phyloP scores from a whole-genome alignment of 352 stramenopile species.

The Globisporangium acanthophoron region DNA sequence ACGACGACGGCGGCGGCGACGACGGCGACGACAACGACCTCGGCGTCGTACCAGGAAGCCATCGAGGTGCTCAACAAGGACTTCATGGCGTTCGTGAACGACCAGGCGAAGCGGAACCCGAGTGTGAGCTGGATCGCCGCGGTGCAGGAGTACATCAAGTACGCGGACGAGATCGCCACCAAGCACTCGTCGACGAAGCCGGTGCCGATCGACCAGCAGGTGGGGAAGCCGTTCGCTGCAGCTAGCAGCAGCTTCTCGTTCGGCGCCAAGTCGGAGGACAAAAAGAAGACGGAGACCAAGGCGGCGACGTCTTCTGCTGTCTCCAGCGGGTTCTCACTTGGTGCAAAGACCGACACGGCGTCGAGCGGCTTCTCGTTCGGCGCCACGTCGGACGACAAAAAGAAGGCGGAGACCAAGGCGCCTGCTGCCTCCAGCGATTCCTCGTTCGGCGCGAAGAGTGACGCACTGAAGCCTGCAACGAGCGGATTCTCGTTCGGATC shows the following conservation, averaged over 20 bases:
- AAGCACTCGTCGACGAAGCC: slow-evolving; percentile 65
- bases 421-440: slow-evolving; percentile 5
- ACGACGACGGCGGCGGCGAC: slow-evolving; percentile 1
- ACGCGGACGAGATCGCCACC: slow-evolving; percentile 47
- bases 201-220: slow-evolving; percentile 31
- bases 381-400: slow-evolving; percentile 1
- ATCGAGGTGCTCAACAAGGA: slow-evolving; percentile 81
- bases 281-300: neutral
- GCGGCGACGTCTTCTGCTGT: too few species aligned
- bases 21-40: neutral
- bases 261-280: slow-evolving; percentile 1
- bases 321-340: slow-evolving; percentile 9
- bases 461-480: neutral
- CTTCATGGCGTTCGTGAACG: slow-evolving; percentile 68
- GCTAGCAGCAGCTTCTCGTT: slow-evolving; percentile 7
- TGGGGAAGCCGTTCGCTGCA: neutral
- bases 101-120: slow-evolving; percentile 61
- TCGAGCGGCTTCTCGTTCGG: slow-evolving; percentile 9
- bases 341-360: neutral
- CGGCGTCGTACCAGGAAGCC: slow-evolving; percentile 59
- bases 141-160: slow-evolving; percentile 73
- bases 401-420: neutral
- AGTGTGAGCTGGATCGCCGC: slow-evolving; percentile 58
- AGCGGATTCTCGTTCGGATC: slow-evolving; percentile 16
- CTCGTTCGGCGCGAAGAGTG: slow-evolving; percentile 10